phyloP scores from a whole-genome alignment of 2,329 filamentous ascomycete genomes.

The Fusarium nelsonii region DNA sequence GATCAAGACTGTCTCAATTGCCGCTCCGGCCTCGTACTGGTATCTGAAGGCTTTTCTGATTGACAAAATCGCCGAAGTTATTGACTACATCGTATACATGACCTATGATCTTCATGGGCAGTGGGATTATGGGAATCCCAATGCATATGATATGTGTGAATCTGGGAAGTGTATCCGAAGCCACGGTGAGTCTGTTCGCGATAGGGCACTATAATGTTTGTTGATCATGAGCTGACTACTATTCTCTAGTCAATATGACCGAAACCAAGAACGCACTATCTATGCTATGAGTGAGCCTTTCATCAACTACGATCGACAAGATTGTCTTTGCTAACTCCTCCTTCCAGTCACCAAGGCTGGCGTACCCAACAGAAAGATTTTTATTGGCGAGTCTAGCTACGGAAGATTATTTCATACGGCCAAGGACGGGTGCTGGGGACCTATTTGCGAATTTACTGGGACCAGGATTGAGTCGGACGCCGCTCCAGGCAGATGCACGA shows the following conservation, averaged over 20 bases:
- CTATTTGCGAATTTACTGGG: slow-evolving; percentile 18
- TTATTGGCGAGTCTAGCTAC: slow-evolving; percentile 31
- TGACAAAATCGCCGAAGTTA: slow-evolving; percentile 37
- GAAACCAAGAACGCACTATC: slow-evolving; percentile 52
- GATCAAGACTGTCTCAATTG: slow-evolving; percentile 49
- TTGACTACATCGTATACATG: slow-evolving; percentile 51
- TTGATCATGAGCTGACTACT: too few relatives aligned
- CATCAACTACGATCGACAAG: too few relatives aligned
- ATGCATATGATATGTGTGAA: slow-evolving; percentile 1
- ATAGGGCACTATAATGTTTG: too few relatives aligned
- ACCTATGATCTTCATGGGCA: slow-evolving; percentile 33
- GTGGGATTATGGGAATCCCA: not conserved
- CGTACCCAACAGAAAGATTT: slow-evolving; percentile 21
- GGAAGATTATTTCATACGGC: slow-evolving; percentile 51
- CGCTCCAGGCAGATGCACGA: slow-evolving; percentile 10
- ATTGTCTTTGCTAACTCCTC: not conserved
- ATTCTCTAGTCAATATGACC: slow-evolving; percentile 49
- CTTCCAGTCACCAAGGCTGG: slow-evolving; percentile 37
- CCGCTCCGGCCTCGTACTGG: slow-evolving; percentile 52
- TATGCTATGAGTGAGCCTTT: too few relatives aligned
- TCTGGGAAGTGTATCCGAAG: not conserved
- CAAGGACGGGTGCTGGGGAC: slow-evolving; percentile 25
- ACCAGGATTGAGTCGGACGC: slow-evolving; percentile 3
- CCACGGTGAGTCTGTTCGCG: too few relatives aligned
- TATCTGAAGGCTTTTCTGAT: slow-evolving; percentile 52